These are phyloP conservation scores for Catenaria anguillulae DNA, from an alignment of 371 early-diverging fungal genomes.

Conservation along the genomic window DNA sequence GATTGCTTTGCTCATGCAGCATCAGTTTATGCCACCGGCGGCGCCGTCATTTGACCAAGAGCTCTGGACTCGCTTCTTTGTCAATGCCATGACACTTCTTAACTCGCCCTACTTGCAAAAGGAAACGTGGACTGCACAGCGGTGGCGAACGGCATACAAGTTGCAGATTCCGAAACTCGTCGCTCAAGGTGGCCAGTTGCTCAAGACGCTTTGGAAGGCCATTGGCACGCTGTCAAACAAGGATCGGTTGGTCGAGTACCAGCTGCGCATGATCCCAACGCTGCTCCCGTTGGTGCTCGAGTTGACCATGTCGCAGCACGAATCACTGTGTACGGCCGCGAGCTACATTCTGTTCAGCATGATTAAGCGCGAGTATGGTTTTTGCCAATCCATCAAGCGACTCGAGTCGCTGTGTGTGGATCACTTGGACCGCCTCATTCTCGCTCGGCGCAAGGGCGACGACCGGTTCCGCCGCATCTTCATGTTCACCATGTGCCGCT, in stretches of 20 bases:
- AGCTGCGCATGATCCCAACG: constrained; percentile 33
- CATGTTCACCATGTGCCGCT: constrained; percentile 11
- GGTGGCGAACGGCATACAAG: constrained; percentile 39
- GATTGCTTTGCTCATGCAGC: constrained; percentile 30
- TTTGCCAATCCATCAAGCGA: constrained; percentile 30
- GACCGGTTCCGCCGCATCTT: background rate
- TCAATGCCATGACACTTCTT: constrained; percentile 34
- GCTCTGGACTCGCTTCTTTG: constrained; percentile 44
- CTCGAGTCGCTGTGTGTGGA: constrained; percentile 44
- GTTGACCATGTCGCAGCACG: constrained; percentile 41
- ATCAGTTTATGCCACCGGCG: constrained; percentile 24
- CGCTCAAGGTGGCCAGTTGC: constrained; percentile 34
- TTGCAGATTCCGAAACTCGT: constrained; percentile 46
- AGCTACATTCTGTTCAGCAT: constrained; percentile 42
- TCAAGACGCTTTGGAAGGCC: constrained; percentile 39
- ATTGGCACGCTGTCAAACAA: constrained; percentile 7
- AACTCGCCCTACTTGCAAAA: constrained; percentile 41
- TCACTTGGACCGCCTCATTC: constrained; percentile 40
- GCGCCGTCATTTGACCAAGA: constrained; percentile 11
- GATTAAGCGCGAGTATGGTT: constrained; percentile 40
- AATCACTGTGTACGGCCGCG: constrained; percentile 35
- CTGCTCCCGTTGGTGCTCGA: constrained; percentile 44
- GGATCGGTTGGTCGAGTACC: constrained; percentile 19
- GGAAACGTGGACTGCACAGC: constrained; percentile 37
- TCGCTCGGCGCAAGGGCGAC: constrained; percentile 33